Evolutionary conservation across 129 eudicot genomes (phyloP).

Genomic region (Kitagawia praeruptora): DNA sequence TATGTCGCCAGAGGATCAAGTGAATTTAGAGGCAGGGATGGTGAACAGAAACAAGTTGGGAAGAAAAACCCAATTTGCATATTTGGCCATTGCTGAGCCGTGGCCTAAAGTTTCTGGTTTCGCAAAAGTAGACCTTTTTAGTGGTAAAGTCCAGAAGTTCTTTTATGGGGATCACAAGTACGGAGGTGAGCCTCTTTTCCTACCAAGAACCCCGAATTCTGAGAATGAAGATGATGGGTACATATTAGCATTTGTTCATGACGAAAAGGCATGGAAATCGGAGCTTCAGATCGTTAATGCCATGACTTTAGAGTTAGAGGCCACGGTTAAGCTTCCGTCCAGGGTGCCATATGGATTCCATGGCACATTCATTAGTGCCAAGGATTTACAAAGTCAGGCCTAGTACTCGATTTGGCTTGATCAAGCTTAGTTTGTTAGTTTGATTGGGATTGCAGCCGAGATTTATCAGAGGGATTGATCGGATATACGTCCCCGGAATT

Average conservation of each 20-base stretch:
- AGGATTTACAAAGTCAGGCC: conserved; percentile 41
- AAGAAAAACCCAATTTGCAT: conserved; percentile 40
- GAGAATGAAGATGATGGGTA: conserved; percentile 43
- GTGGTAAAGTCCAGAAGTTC: conserved; percentile 32
- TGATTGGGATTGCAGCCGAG: conserved; percentile 17
- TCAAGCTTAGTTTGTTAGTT: not conserved
- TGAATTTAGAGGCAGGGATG: conserved; percentile 57
- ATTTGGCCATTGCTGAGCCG: conserved; percentile 55
- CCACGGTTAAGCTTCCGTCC: conserved; percentile 38
- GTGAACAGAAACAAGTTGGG: conserved; percentile 43
- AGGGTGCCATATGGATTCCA: conserved; percentile 59
- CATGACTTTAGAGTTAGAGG: conserved; percentile 36
- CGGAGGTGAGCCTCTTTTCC: conserved; percentile 53
- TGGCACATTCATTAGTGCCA: conserved; percentile 45
- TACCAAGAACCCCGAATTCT: conserved; percentile 20
- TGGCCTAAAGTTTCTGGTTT: conserved; percentile 66
- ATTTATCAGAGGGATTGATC: conserved; percentile 28
- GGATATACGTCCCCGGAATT: conserved; percentile 27
- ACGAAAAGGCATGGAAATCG: conserved; percentile 49
- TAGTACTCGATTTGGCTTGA: not conserved
- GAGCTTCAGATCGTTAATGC: conserved; percentile 47
- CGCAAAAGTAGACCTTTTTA: conserved; percentile 40
- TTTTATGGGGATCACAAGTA: conserved; percentile 32
- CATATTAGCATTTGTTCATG: conserved; percentile 42
- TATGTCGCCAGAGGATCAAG: conserved; percentile 24